These are phyloP conservation scores for Naegleria fowleri DNA, from an alignment of 208 protist genomes.

Conservation along the genomic window DNA sequence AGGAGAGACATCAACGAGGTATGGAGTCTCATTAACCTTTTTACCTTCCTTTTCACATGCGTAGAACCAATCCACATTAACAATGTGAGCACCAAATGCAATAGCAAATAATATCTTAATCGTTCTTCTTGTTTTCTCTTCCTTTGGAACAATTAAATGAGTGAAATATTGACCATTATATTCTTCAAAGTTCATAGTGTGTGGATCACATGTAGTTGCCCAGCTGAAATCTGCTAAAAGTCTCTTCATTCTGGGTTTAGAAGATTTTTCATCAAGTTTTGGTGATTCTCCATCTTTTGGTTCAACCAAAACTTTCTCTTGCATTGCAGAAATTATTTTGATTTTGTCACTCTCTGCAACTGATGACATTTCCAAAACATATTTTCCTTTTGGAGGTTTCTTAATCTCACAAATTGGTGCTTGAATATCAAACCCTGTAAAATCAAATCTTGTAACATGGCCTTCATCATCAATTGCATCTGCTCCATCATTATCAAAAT, in stretches of 20 bases:
- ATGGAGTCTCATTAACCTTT: neutral
- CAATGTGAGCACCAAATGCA: neutral
- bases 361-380: neutral
- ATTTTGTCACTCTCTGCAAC: neutral
- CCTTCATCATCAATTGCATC: neutral
- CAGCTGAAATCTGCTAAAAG: neutral
- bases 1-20: neutral
- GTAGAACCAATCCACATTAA: neutral
- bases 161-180: neutral
- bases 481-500: constrained; percentile 1
- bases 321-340: neutral
- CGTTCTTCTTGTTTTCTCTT: neutral
- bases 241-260: neutral
- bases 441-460: neutral
- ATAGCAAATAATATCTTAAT: neutral
- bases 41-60: constrained; percentile 1
- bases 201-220: neutral
- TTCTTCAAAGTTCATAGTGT: neutral
- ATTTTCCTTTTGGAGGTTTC: neutral
- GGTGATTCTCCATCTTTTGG: neutral
- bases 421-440: neutral
- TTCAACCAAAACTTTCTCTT: neutral
- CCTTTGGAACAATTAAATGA: neutral
- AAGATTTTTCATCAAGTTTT: neutral
- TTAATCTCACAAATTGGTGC: neutral